These are phyloP conservation scores for Nannochloropsis oceanica DNA, from an alignment of 108 stramenopile species.

Conservation along the genomic window DNA sequence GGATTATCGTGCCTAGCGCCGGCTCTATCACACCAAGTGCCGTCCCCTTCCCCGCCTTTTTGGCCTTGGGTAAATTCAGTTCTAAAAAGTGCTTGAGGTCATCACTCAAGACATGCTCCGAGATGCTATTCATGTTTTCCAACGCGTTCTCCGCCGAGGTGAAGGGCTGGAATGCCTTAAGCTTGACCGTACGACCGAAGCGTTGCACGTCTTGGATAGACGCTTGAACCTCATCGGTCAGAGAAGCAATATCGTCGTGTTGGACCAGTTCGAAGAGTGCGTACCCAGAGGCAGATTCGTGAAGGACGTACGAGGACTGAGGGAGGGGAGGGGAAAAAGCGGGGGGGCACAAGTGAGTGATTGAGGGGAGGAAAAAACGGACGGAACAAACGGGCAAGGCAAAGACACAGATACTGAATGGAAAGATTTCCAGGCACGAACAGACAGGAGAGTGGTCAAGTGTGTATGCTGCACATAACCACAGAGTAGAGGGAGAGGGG, in stretches of 20 bases:
- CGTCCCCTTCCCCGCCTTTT: conserved; percentile 55
- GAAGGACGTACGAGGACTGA: conserved; percentile 55
- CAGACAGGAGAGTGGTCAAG: too few species aligned
- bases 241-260: conserved; percentile 76
- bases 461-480: too few species aligned
- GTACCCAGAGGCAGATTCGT: conserved; percentile 92
- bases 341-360: neutral
- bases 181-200: conserved; percentile 83
- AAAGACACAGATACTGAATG: too few species aligned
- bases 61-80: conserved; percentile 75
- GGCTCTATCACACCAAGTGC: conserved; percentile 56
- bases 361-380: neutral
- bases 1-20: conserved; percentile 51
- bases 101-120: conserved; percentile 47
- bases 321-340: neutral
- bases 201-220: conserved; percentile 64
- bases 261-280: conserved; percentile 91
- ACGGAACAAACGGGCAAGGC: neutral
- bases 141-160: conserved; percentile 62
- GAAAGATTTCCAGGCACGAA: too few species aligned
- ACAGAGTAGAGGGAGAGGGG: too few species aligned
- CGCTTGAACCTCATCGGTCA: conserved; percentile 35
- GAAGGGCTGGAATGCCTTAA: conserved; percentile 91
- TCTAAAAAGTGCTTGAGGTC: conserved; percentile 72
- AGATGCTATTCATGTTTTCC: conserved; percentile 46